These are phyloP conservation scores for Trematosphaeria pertusa DNA, from an alignment of 2,329 filamentous ascomycete genomes.

Conservation along the genomic window DNA sequence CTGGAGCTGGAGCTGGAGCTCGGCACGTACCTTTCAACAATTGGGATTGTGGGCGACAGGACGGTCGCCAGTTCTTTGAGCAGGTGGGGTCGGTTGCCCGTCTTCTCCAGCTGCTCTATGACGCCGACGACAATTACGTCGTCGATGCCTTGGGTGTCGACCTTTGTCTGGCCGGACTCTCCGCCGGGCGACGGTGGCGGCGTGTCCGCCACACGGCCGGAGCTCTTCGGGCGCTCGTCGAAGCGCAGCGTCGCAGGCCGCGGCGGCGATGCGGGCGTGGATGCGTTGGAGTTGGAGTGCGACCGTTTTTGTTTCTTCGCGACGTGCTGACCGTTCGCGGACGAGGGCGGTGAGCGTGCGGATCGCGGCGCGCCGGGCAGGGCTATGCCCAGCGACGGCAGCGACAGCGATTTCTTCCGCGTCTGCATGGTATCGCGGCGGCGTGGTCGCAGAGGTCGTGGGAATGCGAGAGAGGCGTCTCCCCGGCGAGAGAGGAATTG, in stretches of 20 bases:
- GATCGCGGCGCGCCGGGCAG: constrained; percentile 64
- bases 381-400: constrained; percentile 92
- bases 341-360: constrained; percentile 61
- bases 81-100: constrained; percentile 89
- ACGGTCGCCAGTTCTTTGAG: constrained; percentile 91
- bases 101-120: constrained; percentile 85
- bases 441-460: constrained; percentile 15
- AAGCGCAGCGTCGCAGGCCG: constrained; percentile 55
- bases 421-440: constrained; percentile 84
- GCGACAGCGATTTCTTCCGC: constrained; percentile 90
- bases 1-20: constrained; percentile 10
- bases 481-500: constrained; percentile 25
- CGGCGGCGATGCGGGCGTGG: constrained; percentile 53
- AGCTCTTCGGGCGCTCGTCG: constrained; percentile 56
- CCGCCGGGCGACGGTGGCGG: constrained; percentile 76
- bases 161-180: constrained; percentile 59
- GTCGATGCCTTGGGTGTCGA: constrained; percentile 84
- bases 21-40: constrained; percentile 85
- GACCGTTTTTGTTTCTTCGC: constrained; percentile 76
- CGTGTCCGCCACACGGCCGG: constrained; percentile 65
- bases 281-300: constrained; percentile 61
- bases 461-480: constrained; percentile 6
- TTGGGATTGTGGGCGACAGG: constrained; percentile 76
- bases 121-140: constrained; percentile 95
- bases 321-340: constrained; percentile 63